phyloP scores from a whole-genome alignment of 2,329 filamentous ascomycete genomes.

The Monascus ruber region DNA sequence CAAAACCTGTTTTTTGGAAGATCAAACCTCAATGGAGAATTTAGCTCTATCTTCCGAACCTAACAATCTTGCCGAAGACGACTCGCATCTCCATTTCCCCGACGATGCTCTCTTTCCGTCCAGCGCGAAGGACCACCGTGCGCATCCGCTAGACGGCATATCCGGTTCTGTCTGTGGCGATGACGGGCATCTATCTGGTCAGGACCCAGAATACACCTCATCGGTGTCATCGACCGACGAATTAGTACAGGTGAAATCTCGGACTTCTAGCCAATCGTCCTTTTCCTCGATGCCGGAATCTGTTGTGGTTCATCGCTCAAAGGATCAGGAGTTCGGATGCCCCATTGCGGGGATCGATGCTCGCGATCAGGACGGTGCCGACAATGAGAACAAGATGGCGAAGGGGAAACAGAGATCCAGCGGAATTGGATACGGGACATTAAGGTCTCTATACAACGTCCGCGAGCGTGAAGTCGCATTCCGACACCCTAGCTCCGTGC shows the following conservation, averaged over 20 bases:
- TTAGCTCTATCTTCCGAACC: too few relatives aligned
- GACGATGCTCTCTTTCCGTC: too few relatives aligned
- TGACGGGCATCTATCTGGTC: constrained; percentile 4
- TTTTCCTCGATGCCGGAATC: not conserved
- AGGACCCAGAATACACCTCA: constrained; percentile 2
- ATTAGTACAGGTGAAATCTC: not conserved
- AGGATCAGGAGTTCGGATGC: not conserved
- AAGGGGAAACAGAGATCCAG: constrained; percentile 5
- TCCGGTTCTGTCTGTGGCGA: too few relatives aligned
- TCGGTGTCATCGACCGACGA: not conserved
- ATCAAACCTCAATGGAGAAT: too few relatives aligned
- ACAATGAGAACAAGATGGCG: not conserved
- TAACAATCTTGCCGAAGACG: too few relatives aligned
- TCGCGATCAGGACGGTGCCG: not conserved
- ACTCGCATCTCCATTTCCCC: too few relatives aligned
- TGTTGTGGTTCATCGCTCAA: not conserved
- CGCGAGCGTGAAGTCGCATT: constrained; percentile 28
- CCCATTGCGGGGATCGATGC: not conserved
- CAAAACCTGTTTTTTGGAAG: too few relatives aligned
- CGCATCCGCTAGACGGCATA: too few relatives aligned
- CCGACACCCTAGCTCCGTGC: constrained; percentile 35
- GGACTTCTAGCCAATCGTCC: not conserved
- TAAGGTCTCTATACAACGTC: constrained; percentile 15
- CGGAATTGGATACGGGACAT: constrained; percentile 11
- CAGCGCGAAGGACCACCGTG: too few relatives aligned